Evolutionary conservation across 1,139 yeast genomes (phyloP).

Genomic region (Yamadazyma atlantica): DNA sequence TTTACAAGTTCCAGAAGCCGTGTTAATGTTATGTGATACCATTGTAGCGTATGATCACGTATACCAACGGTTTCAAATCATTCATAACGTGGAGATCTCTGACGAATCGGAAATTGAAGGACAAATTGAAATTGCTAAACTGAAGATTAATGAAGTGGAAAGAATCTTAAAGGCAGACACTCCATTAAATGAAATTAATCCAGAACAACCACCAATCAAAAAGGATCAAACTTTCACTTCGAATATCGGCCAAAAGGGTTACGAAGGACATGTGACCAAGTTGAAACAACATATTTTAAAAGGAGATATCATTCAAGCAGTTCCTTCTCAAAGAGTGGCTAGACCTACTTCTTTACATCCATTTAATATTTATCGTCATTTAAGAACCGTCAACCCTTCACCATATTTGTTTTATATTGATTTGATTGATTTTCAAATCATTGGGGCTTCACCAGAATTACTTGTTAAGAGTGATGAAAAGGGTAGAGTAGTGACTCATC

Average conservation of each 20-base stretch:
- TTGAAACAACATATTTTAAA: conserved; percentile 78
- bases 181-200: conserved; percentile 33
- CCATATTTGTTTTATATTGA: conserved; percentile 95
- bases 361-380: conserved; percentile 90
- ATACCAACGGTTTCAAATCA: conserved; percentile 86
- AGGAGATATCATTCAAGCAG: conserved; percentile 97
- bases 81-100: conserved; percentile 65
- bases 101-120: conserved; percentile 41
- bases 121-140: conserved; percentile 56
- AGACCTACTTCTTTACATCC: conserved; percentile 95
- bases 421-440: conserved; percentile 85
- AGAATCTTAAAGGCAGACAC: conserved; percentile 42
- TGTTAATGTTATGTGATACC: conserved; percentile 86
- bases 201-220: conserved; percentile 69
- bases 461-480: conserved; percentile 76
- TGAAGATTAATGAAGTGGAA: conserved; percentile 59
- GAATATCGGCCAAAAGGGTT: conserved; percentile 91
- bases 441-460: conserved; percentile 96
- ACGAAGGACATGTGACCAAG: conserved; percentile 72
- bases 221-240: conserved; percentile 69
- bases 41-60: conserved; percentile 93
- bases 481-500: conserved; percentile 85
- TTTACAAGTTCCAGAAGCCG: conserved; percentile 84
- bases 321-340: conserved; percentile 94
- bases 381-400: conserved; percentile 94